Evolutionary conservation across 2,329 filamentous ascomycete genomes (phyloP), one percentile per base, ranked within the genome.

Genomic region (Pyrenochaeta sp.): DNA sequence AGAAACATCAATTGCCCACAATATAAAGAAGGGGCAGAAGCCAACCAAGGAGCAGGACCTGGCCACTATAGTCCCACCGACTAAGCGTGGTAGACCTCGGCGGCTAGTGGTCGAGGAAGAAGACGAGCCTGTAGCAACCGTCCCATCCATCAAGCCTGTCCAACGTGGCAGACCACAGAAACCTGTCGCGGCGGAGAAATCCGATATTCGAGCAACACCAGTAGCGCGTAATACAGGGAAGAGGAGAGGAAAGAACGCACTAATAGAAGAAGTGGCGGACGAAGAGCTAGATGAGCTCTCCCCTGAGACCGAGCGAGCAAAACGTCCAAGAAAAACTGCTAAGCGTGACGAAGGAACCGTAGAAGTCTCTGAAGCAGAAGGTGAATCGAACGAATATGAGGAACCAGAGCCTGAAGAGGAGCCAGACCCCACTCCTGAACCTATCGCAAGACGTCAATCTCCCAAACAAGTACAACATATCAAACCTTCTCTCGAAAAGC

Each of bases 221-320:
- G 56, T 39, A 19, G 46, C 53, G 12, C 53, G 42, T 30, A 62
- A 68, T 43, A 46, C 57, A 30, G 45, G 39, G 5, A 59, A 48
- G 13, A 66, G 42, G 32, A 62, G 54, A 36, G 55, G 30, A 2
- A 56, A 46, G 27, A 24, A 39, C 7, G 2, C 37, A 13, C 24
- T 51, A 3, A 42, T 40, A 1, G 59, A 60, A 25, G 54, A 58
- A 5, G 54, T 60, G 27, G 8, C 32, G 15, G 53, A 57, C n/a
- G 46, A 58, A 12, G 46, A 62, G 24, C 25, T 58, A 13, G 67
- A 71, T 30, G 64, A 71, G 24, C 59, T 69, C 19, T 73, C 68
- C 15, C 67, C 64, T 37, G 58, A 64, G n/a, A 55, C 49, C 42
- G 52, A 54, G 10, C 59, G 52, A 49, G 48, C 34, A 27, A 53